These are phyloP conservation scores for Cucumis melo DNA, from an alignment of 306 rosid species.

Conservation along the genomic window DNA sequence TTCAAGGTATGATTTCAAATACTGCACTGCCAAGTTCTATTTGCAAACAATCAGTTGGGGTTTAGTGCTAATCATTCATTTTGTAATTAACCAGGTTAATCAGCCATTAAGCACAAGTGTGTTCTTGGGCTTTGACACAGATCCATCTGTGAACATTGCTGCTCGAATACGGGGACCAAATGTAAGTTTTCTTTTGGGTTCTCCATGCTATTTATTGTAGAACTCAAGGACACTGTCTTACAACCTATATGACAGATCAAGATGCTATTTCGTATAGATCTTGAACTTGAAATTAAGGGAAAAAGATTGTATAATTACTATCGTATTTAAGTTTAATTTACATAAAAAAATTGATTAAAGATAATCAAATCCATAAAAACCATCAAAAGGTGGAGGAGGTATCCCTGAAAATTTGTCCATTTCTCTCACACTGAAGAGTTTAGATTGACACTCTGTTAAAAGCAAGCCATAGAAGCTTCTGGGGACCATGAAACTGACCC, in stretches of 20 bases:
- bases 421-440: neutral
- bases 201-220: neutral
- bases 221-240: too few relatives aligned
- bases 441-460: neutral
- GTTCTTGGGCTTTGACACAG: slow-evolving; percentile 78
- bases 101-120: slow-evolving; percentile 49
- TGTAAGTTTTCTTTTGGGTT: slow-evolving; percentile 33
- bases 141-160: slow-evolving; percentile 64
- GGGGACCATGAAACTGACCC: neutral
- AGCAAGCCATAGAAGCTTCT: neutral
- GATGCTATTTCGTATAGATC: neutral
- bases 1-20: slow-evolving; percentile 31
- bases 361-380: neutral
- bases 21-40: slow-evolving; percentile 6
- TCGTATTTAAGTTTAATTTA: neutral
- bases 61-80: slow-evolving; percentile 9
- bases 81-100: slow-evolving; percentile 17
- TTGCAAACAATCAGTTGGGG: slow-evolving; percentile 2
- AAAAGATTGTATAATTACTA: neutral
- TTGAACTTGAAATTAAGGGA: neutral
- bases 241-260: too few relatives aligned
- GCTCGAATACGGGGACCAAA: slow-evolving; percentile 91
- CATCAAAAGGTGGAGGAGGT: neutral
- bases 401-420: neutral
- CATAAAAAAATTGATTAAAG: neutral